These are phyloP conservation scores for Aspergillus luchuensis DNA, from an alignment of 2,329 filamentous ascomycete genomes.

Conservation along the genomic window DNA sequence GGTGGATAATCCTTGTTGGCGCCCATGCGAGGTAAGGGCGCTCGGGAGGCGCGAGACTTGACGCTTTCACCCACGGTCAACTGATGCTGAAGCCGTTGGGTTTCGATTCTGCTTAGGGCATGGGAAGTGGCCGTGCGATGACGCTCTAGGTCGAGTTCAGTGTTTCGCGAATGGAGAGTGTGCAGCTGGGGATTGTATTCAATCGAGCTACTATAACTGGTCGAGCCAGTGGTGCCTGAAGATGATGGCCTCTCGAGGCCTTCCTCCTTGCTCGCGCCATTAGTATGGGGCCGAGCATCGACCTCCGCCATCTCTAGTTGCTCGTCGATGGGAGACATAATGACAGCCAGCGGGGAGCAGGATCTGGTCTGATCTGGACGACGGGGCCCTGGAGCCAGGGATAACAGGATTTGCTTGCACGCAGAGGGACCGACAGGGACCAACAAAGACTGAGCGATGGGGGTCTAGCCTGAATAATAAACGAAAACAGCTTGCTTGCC, in stretches of 20 bases:
- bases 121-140: constrained; percentile 27
- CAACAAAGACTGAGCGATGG: neutral
- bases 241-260: constrained; percentile 1
- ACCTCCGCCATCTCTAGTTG: constrained; percentile 5
- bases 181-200: constrained; percentile 31
- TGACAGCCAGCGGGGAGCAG: neutral
- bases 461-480: neutral
- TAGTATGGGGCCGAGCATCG: constrained; percentile 1
- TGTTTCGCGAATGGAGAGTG: constrained; percentile 33
- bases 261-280: neutral
- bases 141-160: constrained; percentile 35
- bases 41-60: constrained; percentile 26
- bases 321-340: constrained; percentile 5
- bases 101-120: constrained; percentile 34
- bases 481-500: neutral
- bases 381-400: neutral
- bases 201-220: constrained; percentile 30
- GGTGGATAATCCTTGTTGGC: constrained; percentile 56
- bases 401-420: neutral
- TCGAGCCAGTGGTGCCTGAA: constrained; percentile 15
- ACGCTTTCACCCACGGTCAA: constrained; percentile 35
- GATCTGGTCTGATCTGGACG: neutral
- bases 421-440: neutral
- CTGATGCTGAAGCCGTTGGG: constrained; percentile 43
- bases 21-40: constrained; percentile 30